Conservation (phyloP, 2,329 filamentous ascomycete genomes). For the Claviceps quebecensis region DNA sequence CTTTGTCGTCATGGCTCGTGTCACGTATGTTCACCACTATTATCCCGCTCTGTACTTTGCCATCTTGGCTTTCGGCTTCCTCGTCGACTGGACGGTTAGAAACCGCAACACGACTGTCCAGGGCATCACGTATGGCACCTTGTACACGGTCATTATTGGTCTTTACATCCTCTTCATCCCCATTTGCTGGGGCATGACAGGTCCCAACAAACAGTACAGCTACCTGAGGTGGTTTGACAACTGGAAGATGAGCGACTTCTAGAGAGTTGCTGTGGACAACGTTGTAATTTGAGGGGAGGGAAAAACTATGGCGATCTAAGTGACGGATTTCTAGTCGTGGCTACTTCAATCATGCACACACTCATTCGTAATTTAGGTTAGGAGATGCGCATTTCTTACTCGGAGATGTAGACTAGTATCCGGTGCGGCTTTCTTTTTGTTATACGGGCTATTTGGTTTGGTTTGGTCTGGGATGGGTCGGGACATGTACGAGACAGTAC, state of each 20-base stretch:
- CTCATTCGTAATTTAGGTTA: background rate
- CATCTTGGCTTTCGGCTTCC: slow-evolving; percentile 78
- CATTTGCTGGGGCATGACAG: slow-evolving; percentile 93
- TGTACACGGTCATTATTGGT: slow-evolving; percentile 64
- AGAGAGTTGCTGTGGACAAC: slow-evolving; percentile 1
- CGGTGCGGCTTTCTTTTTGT: slow-evolving; percentile 4
- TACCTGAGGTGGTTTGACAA: slow-evolving; percentile 88
- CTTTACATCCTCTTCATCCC: slow-evolving; percentile 85
- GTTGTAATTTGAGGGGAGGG: background rate
- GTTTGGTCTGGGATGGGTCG: slow-evolving; percentile 7
- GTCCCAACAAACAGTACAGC: slow-evolving; percentile 66
- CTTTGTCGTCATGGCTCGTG: slow-evolving; percentile 94
- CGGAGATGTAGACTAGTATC: slow-evolving; percentile 6
- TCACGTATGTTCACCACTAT: slow-evolving; percentile 98
- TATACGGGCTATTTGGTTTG: slow-evolving; percentile 8
- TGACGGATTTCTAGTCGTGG: background rate
- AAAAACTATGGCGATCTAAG: background rate
- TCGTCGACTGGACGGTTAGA: slow-evolving; percentile 68
- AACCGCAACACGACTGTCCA: slow-evolving; percentile 50
- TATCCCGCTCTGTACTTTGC: slow-evolving; percentile 97
- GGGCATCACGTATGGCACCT: slow-evolving; percentile 52
- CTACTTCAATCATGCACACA: background rate
- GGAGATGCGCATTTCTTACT: background rate
- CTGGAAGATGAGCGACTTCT: slow-evolving; percentile 65
- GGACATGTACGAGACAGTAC: slow-evolving; percentile 7